phyloP scores from a whole-genome alignment of 306 rosid genomes.

The Rosa rugosa region DNA sequence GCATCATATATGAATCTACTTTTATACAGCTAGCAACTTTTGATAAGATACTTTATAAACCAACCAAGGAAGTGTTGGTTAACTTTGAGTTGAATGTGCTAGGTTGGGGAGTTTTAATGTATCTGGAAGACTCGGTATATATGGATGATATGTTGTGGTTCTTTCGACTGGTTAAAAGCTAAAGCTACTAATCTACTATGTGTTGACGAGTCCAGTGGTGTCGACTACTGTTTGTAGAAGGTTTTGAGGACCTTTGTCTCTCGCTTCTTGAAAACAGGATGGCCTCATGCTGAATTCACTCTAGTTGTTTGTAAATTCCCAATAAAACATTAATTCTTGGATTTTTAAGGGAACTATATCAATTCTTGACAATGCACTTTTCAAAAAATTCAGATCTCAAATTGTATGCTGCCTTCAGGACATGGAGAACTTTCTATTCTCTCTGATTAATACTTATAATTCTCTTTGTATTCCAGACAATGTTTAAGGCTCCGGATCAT shows the following conservation, averaged over 20 bases:
- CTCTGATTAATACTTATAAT: background rate
- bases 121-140: background rate
- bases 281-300: background rate
- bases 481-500: conserved; percentile 78
- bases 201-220: background rate
- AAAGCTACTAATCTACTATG: background rate
- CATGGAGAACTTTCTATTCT: background rate
- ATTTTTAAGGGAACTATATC: background rate
- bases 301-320: background rate
- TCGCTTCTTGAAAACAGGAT: background rate
- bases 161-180: background rate
- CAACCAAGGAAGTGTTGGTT: background rate
- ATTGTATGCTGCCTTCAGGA: too few relatives aligned
- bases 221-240: background rate
- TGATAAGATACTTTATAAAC: background rate
- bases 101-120: background rate
- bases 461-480: conserved; percentile 26
- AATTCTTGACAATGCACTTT: background rate
- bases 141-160: background rate
- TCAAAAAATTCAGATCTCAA: background rate
- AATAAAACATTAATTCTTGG: background rate
- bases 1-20: background rate
- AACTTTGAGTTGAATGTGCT: background rate
- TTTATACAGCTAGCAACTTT: background rate
- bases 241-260: background rate